Evolutionary conservation across 805 yeast species (phyloP), one percentile per base, ranked within the genome.

Genomic region (Starmerella kuoi): DNA sequence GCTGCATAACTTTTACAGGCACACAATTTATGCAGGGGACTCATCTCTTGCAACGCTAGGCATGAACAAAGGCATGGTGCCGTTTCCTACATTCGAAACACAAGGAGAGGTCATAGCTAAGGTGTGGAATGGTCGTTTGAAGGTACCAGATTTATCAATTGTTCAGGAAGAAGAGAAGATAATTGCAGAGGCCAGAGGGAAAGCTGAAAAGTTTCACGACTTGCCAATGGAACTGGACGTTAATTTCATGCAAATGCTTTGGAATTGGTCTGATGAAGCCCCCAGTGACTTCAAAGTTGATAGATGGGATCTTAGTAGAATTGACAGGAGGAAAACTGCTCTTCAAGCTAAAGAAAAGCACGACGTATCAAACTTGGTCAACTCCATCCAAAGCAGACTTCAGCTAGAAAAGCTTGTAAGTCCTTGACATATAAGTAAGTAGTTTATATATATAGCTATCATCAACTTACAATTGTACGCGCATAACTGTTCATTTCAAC

Each of bases 81-180:
- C 62, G 3, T 47, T 59, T 44, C 62, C 61, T 0, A 33, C 51
- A 20, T 49, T 57, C 4, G 77, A 72, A 51, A 63, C 74, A 34
- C 91, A 82, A 55, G 83, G 81, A 0, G 66, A 76, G 4, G 68
- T 77, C 54, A 62, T 80, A 23, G 73, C 81, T 2, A 65, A 84
- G 41, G 74, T 74, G 2, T 73, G 79, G 61, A 57, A 72, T 5
- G 77, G 77, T 0, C 64, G 74, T 35, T 55, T 81, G 1, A n/a
- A 48, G 9, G 57, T 77, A 9, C 84, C 86, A 1, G 32, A 66
- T 0, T 45, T 49, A 19, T 62, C 61, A 21, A 68, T 62, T 15
- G 76, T 74, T 72, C 47, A 52, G 27, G 48, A 55, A 23, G 69
- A 70, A 59, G 69, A 69, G 33, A 40, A 51, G 3, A 52, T 61